phyloP scores from a whole-genome alignment of 495 filamentous ascomycete species.

The Tuber umbilicatum region DNA sequence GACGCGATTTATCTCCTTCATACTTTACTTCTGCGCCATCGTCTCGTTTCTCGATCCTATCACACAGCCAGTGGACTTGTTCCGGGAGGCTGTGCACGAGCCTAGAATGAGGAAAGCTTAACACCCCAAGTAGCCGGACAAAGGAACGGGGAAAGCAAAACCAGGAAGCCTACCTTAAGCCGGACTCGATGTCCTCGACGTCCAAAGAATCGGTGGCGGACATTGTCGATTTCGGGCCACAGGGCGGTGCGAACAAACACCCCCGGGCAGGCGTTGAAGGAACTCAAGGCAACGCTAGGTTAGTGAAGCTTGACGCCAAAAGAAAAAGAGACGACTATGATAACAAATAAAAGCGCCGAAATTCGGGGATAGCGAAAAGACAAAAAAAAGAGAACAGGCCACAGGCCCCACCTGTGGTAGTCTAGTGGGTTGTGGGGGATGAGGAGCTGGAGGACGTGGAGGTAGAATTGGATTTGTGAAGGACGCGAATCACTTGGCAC shows the following conservation, averaged over 20 bases:
- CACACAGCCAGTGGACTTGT: constrained; percentile 41
- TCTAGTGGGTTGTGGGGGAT: constrained; percentile 19
- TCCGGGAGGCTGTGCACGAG: constrained; percentile 39
- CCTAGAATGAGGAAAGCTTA: constrained; percentile 12
- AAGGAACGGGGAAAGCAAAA: not conserved
- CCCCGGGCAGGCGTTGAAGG: not conserved
- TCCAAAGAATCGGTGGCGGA: constrained; percentile 26
- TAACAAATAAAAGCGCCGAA: not conserved
- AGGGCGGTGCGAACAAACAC: constrained; percentile 10
- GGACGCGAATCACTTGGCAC: constrained; percentile 38
- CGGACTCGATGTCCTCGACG: constrained; percentile 29
- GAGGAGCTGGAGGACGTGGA: constrained; percentile 21
- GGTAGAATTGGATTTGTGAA: constrained; percentile 18
- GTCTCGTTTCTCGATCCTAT: constrained; percentile 31
- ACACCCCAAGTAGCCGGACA: not conserved
- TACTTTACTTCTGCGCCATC: constrained; percentile 24
- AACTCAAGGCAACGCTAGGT: not conserved
- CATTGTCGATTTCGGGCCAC: constrained; percentile 14
- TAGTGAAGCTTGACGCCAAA: constrained; percentile 17
- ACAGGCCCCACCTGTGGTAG: not conserved
- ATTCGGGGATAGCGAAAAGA: constrained; percentile 7
- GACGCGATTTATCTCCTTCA: constrained; percentile 26
- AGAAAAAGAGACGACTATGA: not conserved
- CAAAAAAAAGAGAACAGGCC: constrained; percentile 12
- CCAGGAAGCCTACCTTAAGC: constrained; percentile 5